Base-by-base conservation (phyloP, 257 asterid genomes). In the Paraleonurus japonicus region DNA sequence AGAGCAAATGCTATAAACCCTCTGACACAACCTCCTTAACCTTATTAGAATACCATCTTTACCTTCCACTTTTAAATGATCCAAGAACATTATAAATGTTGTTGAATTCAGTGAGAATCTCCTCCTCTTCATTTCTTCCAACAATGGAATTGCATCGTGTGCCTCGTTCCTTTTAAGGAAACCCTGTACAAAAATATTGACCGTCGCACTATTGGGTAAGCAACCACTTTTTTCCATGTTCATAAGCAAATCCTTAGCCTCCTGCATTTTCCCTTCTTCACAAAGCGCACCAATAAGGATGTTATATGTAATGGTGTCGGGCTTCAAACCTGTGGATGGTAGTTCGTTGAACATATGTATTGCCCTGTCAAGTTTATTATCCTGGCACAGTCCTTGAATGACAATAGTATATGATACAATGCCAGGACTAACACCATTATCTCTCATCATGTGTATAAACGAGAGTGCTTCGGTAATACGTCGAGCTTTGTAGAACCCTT, bases 111-210 rank as follows among this genome's bases (percentile, higher is more conserved):
- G 32, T 24, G 47, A 58, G 20, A 71, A 37, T 58, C 68, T 60
- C 17, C 9, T 59, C 22, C 33, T 13, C 2, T 11, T n/a, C 75
- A 71, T 71, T 61, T 71, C 75, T 4, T 71, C 47, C 47, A 70
- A 39, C 19, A 54, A 7, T 1, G 45, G 27, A 13, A 54, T 26
- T 27, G 39, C 74, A 17, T 17, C 37, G 2, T 15, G 4, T 9
- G 13, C 20, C 74, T 32, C 67, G 12, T 70, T 70, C 27, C 55
- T 22, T 22, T 37, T 33, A 2, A 70, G 66, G 1, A 57, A 15
- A 15, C 58, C 67, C n/a, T 60, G 75, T 35, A 58, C 17, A 9
- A 70, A 13, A 54, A 32, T 27, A 13, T 70, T 57, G 58, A 57
- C 57, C 4, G 55, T 45, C 4, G 2, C 3, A 30, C 33, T 30